Evolutionary conservation across 306 rosid genomes (phyloP), one percentile per base, ranked within the genome.

Genomic region (Cucumis cinereus): DNA sequence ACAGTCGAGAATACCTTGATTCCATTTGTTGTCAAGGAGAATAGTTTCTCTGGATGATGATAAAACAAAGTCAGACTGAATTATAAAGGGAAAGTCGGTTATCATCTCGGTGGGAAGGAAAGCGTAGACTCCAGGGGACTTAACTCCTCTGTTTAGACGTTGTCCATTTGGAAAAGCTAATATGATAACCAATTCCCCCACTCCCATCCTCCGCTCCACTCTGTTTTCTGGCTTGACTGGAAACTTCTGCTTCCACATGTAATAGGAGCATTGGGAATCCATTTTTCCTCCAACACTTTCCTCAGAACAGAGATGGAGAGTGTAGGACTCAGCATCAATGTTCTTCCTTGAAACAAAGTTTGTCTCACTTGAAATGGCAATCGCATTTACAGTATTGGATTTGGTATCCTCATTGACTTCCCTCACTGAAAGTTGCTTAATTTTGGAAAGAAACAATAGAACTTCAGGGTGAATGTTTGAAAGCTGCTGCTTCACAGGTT

Each of bases 51-150:
- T 84, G 16, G 96, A 92, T 45, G 97, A 90, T 52, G 93, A 85
- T 13, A 92, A 74, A 2, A 92, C 84, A 83, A 91, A 91, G 78
- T 91, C 96, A 16, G 92, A 90, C 79, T 91, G 96, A 49, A 91
- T 86, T 74, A 89, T 87, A 82, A 92, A 92, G 0, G 97, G 97
- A 23, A 92, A 89, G 63, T 82, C 76, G 5, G 93, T 92, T 0
- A 89, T 80, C 96, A 89, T 89, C 77, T 87, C 89, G 8, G 97
- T 89, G 7, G 97, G 97, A 69, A 92, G 93, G 79, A 88, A 92
- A 2, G 90, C 89, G 45, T 86, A 92, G 33, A 92, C 70, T 50
- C 97, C 96, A 11, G 90, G 86, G 7, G 83, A 87, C 70, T 33
- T 82, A 26, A 2, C 62, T 43, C 88, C 91, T 57, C 84, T 74